These are phyloP conservation scores for Hysterangium stoloniferum DNA, from an alignment of 768 basidiomycete species.

Conservation along the genomic window DNA sequence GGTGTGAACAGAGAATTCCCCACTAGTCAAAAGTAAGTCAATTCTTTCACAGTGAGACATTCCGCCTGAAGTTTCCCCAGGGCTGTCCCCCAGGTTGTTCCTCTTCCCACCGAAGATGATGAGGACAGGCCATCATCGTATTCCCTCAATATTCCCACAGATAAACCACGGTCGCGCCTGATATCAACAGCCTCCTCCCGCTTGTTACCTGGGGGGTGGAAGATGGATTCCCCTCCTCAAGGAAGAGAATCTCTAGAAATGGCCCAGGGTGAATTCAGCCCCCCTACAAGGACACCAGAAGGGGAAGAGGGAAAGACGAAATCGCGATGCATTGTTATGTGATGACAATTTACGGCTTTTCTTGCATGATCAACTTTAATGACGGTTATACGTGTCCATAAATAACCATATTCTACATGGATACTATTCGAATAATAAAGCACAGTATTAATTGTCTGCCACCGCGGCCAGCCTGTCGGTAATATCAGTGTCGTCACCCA, in stretches of 20 bases:
- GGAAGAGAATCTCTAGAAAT: conserved; percentile 42
- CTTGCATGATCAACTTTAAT: too few species aligned
- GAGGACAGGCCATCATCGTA: not conserved
- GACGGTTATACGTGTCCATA: too few species aligned
- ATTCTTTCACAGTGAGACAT: too few species aligned
- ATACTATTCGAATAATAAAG: too few species aligned
- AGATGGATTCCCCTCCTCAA: conserved; percentile 28
- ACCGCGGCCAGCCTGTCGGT: conserved; percentile 1
- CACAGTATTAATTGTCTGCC: not conserved
- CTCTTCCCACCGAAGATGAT: not conserved
- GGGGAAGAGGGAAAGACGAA: conserved; percentile 4
- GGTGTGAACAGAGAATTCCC: not conserved
- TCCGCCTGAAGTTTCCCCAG: conserved; percentile 8
- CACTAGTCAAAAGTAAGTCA: conserved; percentile 8
- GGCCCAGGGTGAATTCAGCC: conserved; percentile 40
- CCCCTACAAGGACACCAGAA: conserved; percentile 4
- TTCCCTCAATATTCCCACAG: conserved; percentile 2
- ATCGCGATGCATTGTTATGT: conserved; percentile 3
- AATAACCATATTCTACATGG: too few species aligned
- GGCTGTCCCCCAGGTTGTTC: not conserved
- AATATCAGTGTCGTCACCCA: not conserved
- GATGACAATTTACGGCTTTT: not conserved
- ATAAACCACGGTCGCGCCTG: conserved; percentile 28
- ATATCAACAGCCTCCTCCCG: conserved; percentile 50
- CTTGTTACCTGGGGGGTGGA: conserved; percentile 52